Evolutionary conservation across 805 yeast species (phyloP).

Genomic region (Cyberlindnera americana): DNA sequence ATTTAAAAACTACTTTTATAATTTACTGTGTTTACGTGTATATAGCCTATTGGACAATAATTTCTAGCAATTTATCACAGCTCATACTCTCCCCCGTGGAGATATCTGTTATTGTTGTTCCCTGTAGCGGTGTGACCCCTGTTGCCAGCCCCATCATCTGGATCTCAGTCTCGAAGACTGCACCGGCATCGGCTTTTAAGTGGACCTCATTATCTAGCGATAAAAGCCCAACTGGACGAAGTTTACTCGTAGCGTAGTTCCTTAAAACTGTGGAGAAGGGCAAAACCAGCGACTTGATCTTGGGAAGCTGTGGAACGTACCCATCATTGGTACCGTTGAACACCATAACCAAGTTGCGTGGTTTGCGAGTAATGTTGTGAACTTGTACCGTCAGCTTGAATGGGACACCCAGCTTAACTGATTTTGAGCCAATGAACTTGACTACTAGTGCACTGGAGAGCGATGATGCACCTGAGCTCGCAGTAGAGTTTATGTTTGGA

Average conservation of each 20-base stretch:
- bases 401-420: conserved; percentile 55
- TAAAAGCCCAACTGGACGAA: conserved; percentile 52
- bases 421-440: conserved; percentile 60
- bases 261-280: conserved; percentile 28
- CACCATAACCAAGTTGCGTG: conserved; percentile 50
- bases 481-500: not conserved
- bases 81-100: conserved; percentile 64
- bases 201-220: conserved; percentile 63
- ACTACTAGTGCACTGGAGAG: conserved; percentile 38
- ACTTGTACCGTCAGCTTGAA: conserved; percentile 65
- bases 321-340: conserved; percentile 22
- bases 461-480: conserved; percentile 1
- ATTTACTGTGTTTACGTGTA: not conserved
- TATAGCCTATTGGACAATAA: conserved; percentile 38
- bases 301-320: conserved; percentile 25
- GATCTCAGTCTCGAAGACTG: conserved; percentile 62
- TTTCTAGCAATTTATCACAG: conserved; percentile 67
- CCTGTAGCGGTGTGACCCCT: conserved; percentile 64
- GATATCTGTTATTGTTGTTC: conserved; percentile 62
- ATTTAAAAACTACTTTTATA: too few relatives aligned
- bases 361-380: conserved; percentile 52
- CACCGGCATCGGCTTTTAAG: conserved; percentile 49
- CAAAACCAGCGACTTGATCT: conserved; percentile 21
- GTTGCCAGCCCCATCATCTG: conserved; percentile 56
- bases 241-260: conserved; percentile 36